These are phyloP conservation scores for Huiozyma naganishii DNA, from an alignment of 805 yeast species.

Conservation along the genomic window DNA sequence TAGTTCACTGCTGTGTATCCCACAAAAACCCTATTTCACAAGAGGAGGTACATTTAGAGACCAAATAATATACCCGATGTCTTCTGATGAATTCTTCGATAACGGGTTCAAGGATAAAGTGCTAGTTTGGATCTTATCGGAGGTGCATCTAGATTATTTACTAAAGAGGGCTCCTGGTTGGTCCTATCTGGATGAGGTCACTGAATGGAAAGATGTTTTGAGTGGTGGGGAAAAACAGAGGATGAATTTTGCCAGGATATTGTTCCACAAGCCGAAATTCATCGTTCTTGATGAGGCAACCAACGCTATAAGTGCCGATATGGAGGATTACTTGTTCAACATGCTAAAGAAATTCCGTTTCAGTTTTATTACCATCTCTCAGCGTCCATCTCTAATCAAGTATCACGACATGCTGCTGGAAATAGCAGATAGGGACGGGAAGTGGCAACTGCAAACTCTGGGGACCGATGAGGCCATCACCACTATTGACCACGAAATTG, in stretches of 20 bases:
- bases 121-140: constrained; percentile 53
- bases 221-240: constrained; percentile 96
- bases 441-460: constrained; percentile 53
- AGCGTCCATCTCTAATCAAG: constrained; percentile 72
- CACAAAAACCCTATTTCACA: constrained; percentile 78
- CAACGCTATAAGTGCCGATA: constrained; percentile 81
- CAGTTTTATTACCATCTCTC: constrained; percentile 72
- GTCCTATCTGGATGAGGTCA: constrained; percentile 33
- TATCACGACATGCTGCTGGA: constrained; percentile 73
- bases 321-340: constrained; percentile 79
- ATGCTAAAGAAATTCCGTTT: constrained; percentile 56
- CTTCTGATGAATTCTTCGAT: constrained; percentile 65
- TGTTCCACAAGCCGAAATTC: constrained; percentile 71
- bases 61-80: constrained; percentile 80
- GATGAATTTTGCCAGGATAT: constrained; percentile 73
- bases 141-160: constrained; percentile 73
- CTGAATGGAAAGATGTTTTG: constrained; percentile 83
- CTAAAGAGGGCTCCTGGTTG: constrained; percentile 51
- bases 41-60: constrained; percentile 74
- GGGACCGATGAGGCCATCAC: constrained; percentile 57
- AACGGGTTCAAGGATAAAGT: constrained; percentile 62
- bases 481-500: constrained; percentile 67
- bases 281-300: constrained; percentile 90
- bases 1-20: constrained; percentile 63
- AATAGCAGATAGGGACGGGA: constrained; percentile 45